These are phyloP conservation scores for Colletotrichum musicola DNA, from an alignment of 2,329 filamentous ascomycete genomes.

Conservation along the genomic window DNA sequence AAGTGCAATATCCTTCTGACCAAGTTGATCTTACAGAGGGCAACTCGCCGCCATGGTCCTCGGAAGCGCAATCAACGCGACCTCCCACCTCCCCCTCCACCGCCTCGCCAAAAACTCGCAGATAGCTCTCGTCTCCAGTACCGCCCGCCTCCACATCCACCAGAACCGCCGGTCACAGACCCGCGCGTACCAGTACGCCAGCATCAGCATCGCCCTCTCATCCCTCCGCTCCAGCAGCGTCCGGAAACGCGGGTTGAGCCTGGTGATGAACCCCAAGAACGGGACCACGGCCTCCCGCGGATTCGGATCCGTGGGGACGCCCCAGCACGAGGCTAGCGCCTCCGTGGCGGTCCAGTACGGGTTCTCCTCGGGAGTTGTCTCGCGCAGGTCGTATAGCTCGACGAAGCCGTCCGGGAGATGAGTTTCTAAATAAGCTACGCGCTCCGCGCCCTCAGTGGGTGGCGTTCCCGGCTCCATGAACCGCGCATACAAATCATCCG, in stretches of 20 bases:
- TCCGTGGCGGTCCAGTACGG: slow-evolving; percentile 50
- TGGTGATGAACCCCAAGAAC: slow-evolving; percentile 61
- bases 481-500: slow-evolving; percentile 20
- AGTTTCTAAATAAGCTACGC: slow-evolving; percentile 20
- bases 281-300: slow-evolving; percentile 47
- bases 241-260: slow-evolving; percentile 58
- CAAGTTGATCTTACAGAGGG: not conserved
- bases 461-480: slow-evolving; percentile 34
- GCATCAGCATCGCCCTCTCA: slow-evolving; percentile 63
- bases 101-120: slow-evolving; percentile 51
- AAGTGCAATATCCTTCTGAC: too few species aligned
- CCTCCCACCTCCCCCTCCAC: slow-evolving; percentile 1
- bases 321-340: slow-evolving; percentile 12
- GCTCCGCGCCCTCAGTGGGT: slow-evolving; percentile 40
- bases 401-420: slow-evolving; percentile 50
- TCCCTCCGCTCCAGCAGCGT: slow-evolving; percentile 63
- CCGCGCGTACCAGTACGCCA: slow-evolving; percentile 70
- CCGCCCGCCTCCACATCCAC: slow-evolving; percentile 61
- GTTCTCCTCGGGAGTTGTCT: slow-evolving; percentile 43
- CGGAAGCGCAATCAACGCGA: slow-evolving; percentile 8
- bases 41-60: slow-evolving; percentile 8
- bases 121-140: slow-evolving; percentile 64
- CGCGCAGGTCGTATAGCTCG: slow-evolving; percentile 44
- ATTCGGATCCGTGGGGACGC: not conserved
- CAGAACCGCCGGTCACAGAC: slow-evolving; percentile 55